phyloP scores from a whole-genome alignment of 805 yeast species.

The Cyberlindnera saturnus region DNA sequence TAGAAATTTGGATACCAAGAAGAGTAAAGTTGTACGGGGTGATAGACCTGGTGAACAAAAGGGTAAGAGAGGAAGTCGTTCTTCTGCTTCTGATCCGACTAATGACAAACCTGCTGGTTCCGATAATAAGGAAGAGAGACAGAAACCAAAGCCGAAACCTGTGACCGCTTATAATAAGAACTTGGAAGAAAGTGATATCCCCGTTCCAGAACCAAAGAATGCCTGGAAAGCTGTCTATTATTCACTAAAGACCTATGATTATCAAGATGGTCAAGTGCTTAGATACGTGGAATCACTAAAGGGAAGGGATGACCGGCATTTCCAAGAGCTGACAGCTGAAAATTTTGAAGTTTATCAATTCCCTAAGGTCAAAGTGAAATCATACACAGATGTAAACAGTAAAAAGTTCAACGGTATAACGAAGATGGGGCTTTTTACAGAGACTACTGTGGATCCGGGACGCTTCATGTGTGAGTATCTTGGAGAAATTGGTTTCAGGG shows the following conservation, averaged over 20 bases:
- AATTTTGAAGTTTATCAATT: conserved; percentile 23
- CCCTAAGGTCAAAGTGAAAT: conserved; percentile 40
- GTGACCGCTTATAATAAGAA: conserved; percentile 24
- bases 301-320: conserved; percentile 5
- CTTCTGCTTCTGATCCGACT: background rate
- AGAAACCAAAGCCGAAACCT: conserved; percentile 18
- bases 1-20: conserved; percentile 36
- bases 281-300: conserved; percentile 38
- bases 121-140: conserved; percentile 10
- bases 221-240: conserved; percentile 28
- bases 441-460: conserved; percentile 33
- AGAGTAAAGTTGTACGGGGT: conserved; percentile 27
- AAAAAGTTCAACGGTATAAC: conserved; percentile 57
- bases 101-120: conserved; percentile 4
- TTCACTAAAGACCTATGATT: conserved; percentile 31
- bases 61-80: conserved; percentile 1
- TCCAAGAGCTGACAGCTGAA: conserved; percentile 17
- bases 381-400: conserved; percentile 53
- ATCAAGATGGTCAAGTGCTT: conserved; percentile 35
- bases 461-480: conserved; percentile 53
- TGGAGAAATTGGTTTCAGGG: conserved; percentile 69
- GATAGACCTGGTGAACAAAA: conserved; percentile 1
- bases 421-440: conserved; percentile 54
- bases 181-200: conserved; percentile 29
- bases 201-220: conserved; percentile 30